Percentiles rank a stretch among this genome's conserved stretches.
Conservation (phyloP, 2,329 filamentous ascomycete genomes). For the Aspergillus pseudoviridinutans region DNA sequence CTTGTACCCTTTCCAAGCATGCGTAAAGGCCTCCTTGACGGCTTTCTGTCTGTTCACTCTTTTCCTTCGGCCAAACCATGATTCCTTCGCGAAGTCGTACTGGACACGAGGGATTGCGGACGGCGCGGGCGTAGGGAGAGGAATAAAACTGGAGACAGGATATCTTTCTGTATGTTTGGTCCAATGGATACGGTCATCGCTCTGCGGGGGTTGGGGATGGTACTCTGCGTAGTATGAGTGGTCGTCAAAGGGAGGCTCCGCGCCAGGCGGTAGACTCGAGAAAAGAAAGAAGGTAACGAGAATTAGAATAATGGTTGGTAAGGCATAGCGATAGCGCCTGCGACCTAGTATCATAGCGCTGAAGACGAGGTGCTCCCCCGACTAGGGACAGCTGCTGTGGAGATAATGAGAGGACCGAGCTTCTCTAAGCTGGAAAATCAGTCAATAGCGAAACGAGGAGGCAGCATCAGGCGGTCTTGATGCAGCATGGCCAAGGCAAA, state of each 20-base stretch:
- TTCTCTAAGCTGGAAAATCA: conserved; percentile 1
- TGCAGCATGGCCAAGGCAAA: conserved; percentile 3
- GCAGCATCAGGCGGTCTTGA: conserved; percentile 1
- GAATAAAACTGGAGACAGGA: conserved; percentile 67
- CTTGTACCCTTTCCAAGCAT: conserved; percentile 80
- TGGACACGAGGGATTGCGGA: conserved; percentile 74
- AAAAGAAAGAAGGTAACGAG: conserved; percentile 22
- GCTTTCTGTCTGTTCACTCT: conserved; percentile 61
- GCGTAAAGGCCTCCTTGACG: conserved; percentile 70
- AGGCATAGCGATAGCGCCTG: conserved; percentile 22
- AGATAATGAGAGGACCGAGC: not conserved
- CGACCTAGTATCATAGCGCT: conserved; percentile 23
- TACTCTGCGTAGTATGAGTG: conserved; percentile 10
- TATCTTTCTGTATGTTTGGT: conserved; percentile 67
- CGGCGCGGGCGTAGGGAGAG: conserved; percentile 67
- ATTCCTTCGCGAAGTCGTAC: conserved; percentile 63
- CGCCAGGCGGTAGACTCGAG: conserved; percentile 19
- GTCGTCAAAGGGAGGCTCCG: conserved; percentile 12
- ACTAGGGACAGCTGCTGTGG: not conserved
- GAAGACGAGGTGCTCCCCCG: not conserved
- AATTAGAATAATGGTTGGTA: conserved; percentile 24
- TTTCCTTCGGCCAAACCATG: conserved; percentile 53
- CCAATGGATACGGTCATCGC: conserved; percentile 57
- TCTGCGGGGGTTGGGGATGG: conserved; percentile 4
- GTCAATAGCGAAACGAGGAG: not conserved